Conservation (phyloP, 441 rosid species). For the Bruguiera hainesii region DNA sequence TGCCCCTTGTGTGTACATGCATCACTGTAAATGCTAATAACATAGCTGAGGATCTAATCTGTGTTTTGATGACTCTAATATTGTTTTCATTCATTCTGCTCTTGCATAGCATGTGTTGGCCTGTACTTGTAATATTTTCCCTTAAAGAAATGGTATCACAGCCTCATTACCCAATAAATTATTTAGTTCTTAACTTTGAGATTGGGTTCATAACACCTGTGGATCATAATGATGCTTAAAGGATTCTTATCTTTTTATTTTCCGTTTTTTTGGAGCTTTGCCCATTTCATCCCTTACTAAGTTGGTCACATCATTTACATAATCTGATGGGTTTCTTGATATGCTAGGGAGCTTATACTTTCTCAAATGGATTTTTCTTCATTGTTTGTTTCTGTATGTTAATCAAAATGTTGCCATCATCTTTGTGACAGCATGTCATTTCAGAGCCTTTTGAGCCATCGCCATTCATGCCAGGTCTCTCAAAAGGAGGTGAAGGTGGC, state of each 20-base stretch:
- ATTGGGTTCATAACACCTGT: not conserved
- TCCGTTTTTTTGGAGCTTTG: not conserved
- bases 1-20: no score
- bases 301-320: not conserved
- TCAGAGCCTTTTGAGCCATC: constrained; percentile 95
- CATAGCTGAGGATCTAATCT: no score
- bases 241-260: not conserved
- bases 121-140: no score
- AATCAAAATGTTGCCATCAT: constrained; percentile 19
- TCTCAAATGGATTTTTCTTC: not conserved
- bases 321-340: not conserved
- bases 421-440: constrained; percentile 74
- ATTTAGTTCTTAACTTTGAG: not conserved
- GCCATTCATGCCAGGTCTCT: constrained; percentile 70
- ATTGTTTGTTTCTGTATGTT: not conserved
- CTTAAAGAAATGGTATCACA: not conserved
- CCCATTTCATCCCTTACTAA: not conserved
- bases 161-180: not conserved
- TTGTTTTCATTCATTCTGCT: no score
- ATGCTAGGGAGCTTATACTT: no score
- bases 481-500: constrained; percentile 66
- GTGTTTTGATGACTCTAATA: no score
- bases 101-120: no score
- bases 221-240: not conserved
- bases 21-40: no score